Conservation (phyloP, 495 filamentous ascomycete species). For the Apodospora peruviana region DNA sequence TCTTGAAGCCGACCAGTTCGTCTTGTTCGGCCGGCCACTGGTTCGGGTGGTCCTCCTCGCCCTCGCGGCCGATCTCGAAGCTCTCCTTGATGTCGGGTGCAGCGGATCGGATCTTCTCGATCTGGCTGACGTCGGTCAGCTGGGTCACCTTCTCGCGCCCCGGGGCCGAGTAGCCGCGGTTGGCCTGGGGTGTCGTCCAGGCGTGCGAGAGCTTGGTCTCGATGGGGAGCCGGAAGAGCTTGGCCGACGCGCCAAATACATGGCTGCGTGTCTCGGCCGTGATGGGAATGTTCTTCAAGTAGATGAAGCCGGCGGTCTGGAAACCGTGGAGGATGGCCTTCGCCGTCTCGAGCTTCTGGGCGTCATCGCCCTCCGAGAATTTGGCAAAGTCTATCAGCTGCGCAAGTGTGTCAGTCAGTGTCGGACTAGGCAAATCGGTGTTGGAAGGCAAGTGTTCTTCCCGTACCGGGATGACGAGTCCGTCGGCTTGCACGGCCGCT, state of each 20-base stretch:
- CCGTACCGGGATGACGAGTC: constrained; percentile 65
- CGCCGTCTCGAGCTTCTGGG: constrained; percentile 61
- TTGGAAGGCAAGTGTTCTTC: constrained; percentile 1
- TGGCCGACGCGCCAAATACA: constrained; percentile 66
- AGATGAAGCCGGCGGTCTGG: constrained; percentile 83
- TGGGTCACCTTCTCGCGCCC: constrained; percentile 74
- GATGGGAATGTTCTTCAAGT: constrained; percentile 76
- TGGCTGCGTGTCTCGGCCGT: constrained; percentile 48
- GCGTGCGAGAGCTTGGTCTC: constrained; percentile 62
- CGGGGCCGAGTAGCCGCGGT: constrained; percentile 70
- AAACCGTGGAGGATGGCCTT: constrained; percentile 71
- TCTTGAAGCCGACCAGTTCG: constrained; percentile 60
- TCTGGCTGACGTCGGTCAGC: constrained; percentile 49
- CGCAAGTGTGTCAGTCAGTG: neutral
- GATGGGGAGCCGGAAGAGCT: constrained; percentile 70
- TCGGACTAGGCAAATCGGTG: neutral
- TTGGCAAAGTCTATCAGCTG: constrained; percentile 83
- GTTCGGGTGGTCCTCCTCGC: constrained; percentile 62
- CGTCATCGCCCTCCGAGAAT: constrained; percentile 60
- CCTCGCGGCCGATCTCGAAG: constrained; percentile 77
- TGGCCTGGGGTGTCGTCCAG: constrained; percentile 68
- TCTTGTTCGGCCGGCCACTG: constrained; percentile 68
- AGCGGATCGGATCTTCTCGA: constrained; percentile 52
- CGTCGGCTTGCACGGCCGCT: constrained; percentile 59
- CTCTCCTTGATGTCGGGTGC: constrained; percentile 78